Conservation (phyloP, 2,329 filamentous ascomycete genomes). For the Exophiala sideris region DNA sequence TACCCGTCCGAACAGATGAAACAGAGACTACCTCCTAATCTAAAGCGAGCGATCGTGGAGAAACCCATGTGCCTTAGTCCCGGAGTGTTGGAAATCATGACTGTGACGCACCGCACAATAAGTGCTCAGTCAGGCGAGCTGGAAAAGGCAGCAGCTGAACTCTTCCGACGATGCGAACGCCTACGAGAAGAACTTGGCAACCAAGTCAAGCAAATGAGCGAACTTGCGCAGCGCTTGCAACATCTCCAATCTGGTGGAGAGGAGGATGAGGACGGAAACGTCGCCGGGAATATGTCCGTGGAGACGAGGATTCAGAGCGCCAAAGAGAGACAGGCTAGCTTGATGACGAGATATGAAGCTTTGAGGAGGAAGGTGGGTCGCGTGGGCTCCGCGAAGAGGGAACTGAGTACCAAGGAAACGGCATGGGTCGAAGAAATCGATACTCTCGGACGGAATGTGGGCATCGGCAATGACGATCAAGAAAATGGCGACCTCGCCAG, state of each 20-base stretch:
- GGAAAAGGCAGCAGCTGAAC: slow-evolving; percentile 47
- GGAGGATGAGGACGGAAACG: slow-evolving; percentile 32
- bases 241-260: slow-evolving; percentile 39
- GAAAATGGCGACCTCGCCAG: slow-evolving; percentile 10
- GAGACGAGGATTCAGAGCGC: slow-evolving; percentile 41
- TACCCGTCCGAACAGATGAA: slow-evolving; percentile 21
- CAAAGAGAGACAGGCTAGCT: slow-evolving; percentile 38
- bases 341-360: slow-evolving; percentile 43
- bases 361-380: slow-evolving; percentile 40
- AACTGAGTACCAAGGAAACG: slow-evolving; percentile 46
- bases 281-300: slow-evolving; percentile 34
- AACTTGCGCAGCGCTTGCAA: slow-evolving; percentile 45
- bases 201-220: slow-evolving; percentile 44
- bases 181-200: slow-evolving; percentile 47
- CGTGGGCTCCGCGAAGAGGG: slow-evolving; percentile 40
- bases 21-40: slow-evolving; percentile 37
- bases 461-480: slow-evolving; percentile 25
- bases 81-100: slow-evolving; percentile 47
- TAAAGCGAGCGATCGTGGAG: slow-evolving; percentile 41
- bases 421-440: slow-evolving; percentile 46
- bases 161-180: slow-evolving; percentile 52
- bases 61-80: slow-evolving; percentile 48
- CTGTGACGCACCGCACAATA: slow-evolving; percentile 46
- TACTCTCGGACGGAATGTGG: slow-evolving; percentile 37
- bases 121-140: slow-evolving; percentile 45